These are phyloP conservation scores for Nicotiana noctiflora DNA, from an alignment of 257 asterid genomes.

Conservation along the genomic window DNA sequence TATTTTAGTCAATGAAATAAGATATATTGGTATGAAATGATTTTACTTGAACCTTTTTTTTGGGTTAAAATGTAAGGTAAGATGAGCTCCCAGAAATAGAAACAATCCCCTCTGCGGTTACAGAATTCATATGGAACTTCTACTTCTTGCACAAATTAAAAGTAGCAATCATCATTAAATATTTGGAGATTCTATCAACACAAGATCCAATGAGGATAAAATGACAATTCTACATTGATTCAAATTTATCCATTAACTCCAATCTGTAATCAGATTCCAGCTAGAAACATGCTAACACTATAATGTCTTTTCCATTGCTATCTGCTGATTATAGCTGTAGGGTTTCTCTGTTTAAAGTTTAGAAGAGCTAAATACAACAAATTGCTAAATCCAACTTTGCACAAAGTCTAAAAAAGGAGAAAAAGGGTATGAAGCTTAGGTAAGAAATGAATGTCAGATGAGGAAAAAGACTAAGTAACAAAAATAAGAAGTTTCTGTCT, in stretches of 20 bases:
- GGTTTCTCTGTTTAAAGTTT: background rate
- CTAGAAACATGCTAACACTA: background rate
- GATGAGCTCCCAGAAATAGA: background rate
- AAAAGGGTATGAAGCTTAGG: background rate
- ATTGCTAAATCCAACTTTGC: background rate
- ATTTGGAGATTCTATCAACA: background rate
- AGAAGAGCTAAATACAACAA: background rate
- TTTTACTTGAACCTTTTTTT: background rate
- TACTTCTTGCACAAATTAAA: background rate
- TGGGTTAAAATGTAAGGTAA: background rate
- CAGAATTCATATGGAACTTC: background rate
- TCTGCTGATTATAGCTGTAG: background rate
- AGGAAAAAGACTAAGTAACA: background rate
- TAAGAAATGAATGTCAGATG: background rate
- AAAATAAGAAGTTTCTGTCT: background rate
- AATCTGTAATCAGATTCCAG: background rate
- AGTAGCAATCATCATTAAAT: background rate
- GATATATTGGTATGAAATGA: background rate
- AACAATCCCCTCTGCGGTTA: background rate
- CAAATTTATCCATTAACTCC: background rate
- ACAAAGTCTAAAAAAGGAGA: background rate
- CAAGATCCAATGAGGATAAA: background rate
- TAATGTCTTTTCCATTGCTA: background rate
- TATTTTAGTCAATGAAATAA: background rate
- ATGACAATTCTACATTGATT: background rate